Evolutionary conservation across 495 filamentous ascomycete species (phyloP), one percentile per base, ranked within the genome.

Genomic region (Podospora tetraspora): DNA sequence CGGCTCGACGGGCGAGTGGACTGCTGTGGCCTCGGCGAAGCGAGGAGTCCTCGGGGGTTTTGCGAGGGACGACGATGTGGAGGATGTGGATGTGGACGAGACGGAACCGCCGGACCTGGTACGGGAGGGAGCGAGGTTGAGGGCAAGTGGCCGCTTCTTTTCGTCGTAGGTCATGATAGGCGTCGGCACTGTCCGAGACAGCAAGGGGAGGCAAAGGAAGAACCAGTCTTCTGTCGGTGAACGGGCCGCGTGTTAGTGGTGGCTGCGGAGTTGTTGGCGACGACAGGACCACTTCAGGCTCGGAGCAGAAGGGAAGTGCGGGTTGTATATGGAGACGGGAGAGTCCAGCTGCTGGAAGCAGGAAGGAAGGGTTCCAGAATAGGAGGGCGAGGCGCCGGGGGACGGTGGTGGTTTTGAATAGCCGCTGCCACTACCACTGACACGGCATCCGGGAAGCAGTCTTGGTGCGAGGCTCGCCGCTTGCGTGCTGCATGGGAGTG

Each of bases 11-110:
- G 93, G 93, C 27, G 93, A 97, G 78, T 94, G 84, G 62, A 97
- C 90, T 23, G 92, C 84, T 8, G 93, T 96, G 34, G 92, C 92
- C 81, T 97, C 93, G 56, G 92, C 92, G 74, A 97, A 97, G 69
- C 93, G 90, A 69, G 93, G 89, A 61, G 91, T 92, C 68, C 93
- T 86, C 34, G 90, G 90, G 29, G 90, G 83, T 80, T 90, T 93
- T 61, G 68, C 72, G 66, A 96, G 80, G 21, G 92, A 91, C 58
- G 82, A 83, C 63, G 80, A 77, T 71, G 77, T 81, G 25, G 88
- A 87, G 27, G 83, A 81, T 32, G 85, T 84, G 37, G 77, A 78
- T 24, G 81, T 83, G 25, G 85, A 72, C 19, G 88, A 87, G n/a
- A 82, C 80, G 58, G 86, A 86, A 63, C 78, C 80, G 52, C 82